Base-by-base conservation (phyloP, 2,329 filamentous ascomycete genomes). In the Fusarium setosum region DNA sequence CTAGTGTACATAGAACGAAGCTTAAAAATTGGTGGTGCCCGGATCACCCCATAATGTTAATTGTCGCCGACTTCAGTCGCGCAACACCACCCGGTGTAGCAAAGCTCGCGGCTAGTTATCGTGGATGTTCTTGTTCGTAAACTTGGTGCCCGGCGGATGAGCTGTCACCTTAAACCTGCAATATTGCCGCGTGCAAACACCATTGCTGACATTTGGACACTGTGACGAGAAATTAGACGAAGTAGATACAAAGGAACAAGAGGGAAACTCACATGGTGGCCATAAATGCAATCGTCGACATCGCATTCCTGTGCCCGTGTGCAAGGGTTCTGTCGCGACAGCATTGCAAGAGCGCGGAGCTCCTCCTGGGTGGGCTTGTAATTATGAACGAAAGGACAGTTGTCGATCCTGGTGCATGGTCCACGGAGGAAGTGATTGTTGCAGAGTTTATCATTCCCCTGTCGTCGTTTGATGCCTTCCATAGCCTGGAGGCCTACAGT, bases 351-450 rank as follows among this genome's bases (percentile, higher is more conserved):
- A 3, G 86, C 87, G 32, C 81, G 81, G 50, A 85, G 76, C 70
- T 90, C 87, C 4, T 88, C 86, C 20, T 79, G 75, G 6, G 79
- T 82, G 4, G 84, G 81, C 63, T 79, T 82, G 69, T 88, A 84
- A 42, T 83, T 77, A 73, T 90, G 87, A 58, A 85, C 83, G 68
- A 88, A 90, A 48, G 76, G 78, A 74, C 87, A 90, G 6, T 79
- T 76, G n/a, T 82, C 78, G 10, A 80, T 81, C 67, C 87, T 88
- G 45, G 79, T 72, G 66, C 87, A 90, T 1, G 83, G 83, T 0
- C 86, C 86, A 17, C 85, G 80, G 26, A 90, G 80, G 69, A 86
- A 89, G 69, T 88, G 85, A 47, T 87, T 87, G 72, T 89, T 89
- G 79, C 87, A 90, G 8, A 88, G 76, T 74, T 89, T 89, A 61